Evolutionary conservation across 2,329 filamentous ascomycete genomes (phyloP).

Genomic region (Ascochyta koolunga): DNA sequence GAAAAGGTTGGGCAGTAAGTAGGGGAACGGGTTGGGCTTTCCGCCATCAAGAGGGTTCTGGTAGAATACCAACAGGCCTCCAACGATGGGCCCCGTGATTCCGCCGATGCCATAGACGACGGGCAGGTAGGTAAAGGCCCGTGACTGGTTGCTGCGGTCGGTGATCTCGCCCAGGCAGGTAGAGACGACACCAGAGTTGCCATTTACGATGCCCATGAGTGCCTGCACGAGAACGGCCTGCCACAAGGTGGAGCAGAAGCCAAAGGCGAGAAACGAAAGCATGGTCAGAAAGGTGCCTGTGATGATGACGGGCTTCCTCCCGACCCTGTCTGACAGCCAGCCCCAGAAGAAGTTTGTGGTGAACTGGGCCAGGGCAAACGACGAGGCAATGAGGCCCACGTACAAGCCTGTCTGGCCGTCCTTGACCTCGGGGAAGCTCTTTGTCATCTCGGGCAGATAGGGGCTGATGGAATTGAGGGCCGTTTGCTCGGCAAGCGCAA

Average conservation of each 20-base stretch:
- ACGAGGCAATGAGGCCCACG: slow-evolving; percentile 86
- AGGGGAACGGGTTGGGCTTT: slow-evolving; percentile 71
- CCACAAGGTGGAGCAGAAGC: slow-evolving; percentile 81
- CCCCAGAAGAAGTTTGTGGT: slow-evolving; percentile 93
- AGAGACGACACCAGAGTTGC: slow-evolving; percentile 91
- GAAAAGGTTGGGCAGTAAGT: slow-evolving; percentile 82
- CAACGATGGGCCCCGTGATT: slow-evolving; percentile 91
- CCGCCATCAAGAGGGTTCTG: slow-evolving; percentile 61
- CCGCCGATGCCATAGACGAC: slow-evolving; percentile 95
- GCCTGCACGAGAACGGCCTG: slow-evolving; percentile 86
- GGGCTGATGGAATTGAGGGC: slow-evolving; percentile 95
- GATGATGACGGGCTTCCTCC: slow-evolving; percentile 81
- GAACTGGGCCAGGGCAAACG: slow-evolving; percentile 91
- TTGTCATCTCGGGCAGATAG: slow-evolving; percentile 92
- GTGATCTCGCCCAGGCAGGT: slow-evolving; percentile 95
- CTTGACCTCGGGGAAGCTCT: slow-evolving; percentile 80
- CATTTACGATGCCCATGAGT: slow-evolving; percentile 91
- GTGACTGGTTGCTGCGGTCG: slow-evolving; percentile 91
- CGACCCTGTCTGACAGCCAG: slow-evolving; percentile 78
- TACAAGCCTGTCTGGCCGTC: slow-evolving; percentile 77
- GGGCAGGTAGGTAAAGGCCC: slow-evolving; percentile 91
- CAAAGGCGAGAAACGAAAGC: slow-evolving; percentile 82
- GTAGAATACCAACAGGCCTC: slow-evolving; percentile 77
- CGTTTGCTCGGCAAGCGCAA: slow-evolving; percentile 92
- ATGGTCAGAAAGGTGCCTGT: slow-evolving; percentile 83